Conservation (phyloP, 140 eudicot species). For the Ambrosia hybrid region DNA sequence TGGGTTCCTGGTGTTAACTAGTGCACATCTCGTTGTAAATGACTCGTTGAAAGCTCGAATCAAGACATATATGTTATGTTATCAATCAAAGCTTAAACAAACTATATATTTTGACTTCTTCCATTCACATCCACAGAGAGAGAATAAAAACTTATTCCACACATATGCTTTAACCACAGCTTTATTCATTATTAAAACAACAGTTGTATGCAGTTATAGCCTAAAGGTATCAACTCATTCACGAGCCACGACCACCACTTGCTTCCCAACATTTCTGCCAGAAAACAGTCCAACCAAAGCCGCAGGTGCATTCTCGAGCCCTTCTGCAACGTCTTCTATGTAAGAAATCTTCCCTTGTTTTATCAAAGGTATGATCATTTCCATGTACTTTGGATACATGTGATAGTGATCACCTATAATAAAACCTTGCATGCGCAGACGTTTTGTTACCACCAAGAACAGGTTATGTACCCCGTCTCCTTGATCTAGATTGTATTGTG, state of each 20-base stretch:
- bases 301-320: slow-evolving; percentile 54
- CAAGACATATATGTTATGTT: too few species aligned
- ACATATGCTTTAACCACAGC: neutral
- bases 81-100: too few species aligned
- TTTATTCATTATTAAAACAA: too few species aligned
- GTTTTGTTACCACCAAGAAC: neutral
- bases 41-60: too few species aligned
- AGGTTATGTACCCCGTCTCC: neutral
- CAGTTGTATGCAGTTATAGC: neutral
- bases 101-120: neutral
- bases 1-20: too few species aligned
- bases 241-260: slow-evolving; percentile 49
- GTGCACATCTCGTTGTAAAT: too few species aligned
- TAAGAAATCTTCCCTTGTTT: slow-evolving; percentile 47
- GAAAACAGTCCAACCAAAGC: slow-evolving; percentile 52
- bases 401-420: neutral
- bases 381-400: slow-evolving; percentile 39
- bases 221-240: slow-evolving; percentile 28
- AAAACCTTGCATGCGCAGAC: neutral
- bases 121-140: neutral
- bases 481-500: neutral
- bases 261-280: slow-evolving; percentile 60
- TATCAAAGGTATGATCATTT: slow-evolving; percentile 49
- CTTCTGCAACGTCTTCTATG: slow-evolving; percentile 52
- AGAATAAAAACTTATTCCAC: neutral